Evolutionary conservation across 2,329 filamentous ascomycete species (phyloP), one percentile per base, ranked within the genome.

Genomic region (Colletotrichum sidae): DNA sequence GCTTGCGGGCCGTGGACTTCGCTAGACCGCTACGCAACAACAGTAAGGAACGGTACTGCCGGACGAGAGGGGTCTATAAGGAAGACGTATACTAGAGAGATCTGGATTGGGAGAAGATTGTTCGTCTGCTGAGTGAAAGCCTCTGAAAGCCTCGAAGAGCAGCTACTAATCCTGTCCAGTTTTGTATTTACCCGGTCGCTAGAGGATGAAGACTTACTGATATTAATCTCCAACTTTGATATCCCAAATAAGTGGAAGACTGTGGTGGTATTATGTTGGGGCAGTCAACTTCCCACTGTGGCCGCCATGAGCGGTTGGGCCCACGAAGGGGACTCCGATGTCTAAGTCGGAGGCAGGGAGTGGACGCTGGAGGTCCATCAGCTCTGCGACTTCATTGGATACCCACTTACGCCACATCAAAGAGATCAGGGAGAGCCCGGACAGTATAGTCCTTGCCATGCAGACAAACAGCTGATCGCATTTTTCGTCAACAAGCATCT

Each of bases 401-500:
- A 34, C 42, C 5, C 42, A 13, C 42, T 45, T 13, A 10, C 33
- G 2, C 3, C 15, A 13, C 37, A 55, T 17, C 6, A 42, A 11
- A 44, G 12, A 33, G 52, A 55, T 13, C 10, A 45, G 9, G 52
- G 52, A 7, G 6, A 2, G 2, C 15, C 11, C 6, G 38, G 52
- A n/a, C 3, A 11, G 52, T 55, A 55, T n/a, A 5, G 35, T 55
- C n/a, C 52, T 17, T 55, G 38, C 38, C 52, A 55, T 15, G 52
- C 38, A 42, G 52, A 55, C 38, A 55, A 55, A 8, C 52, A 55
- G 39, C 52, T 45, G 1, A n/a, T 55, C 38, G 39, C 38, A 0
- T 44, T 13, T 37, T 45, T 55, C 8, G 39, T 55, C 15, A 33
- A 44, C 37, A 55, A 55, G 39, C 52, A 55, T 13, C 10, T 55